Evolutionary conservation across 192 early-diverging fungal genomes (phyloP), one percentile per base, ranked within the genome.

Genomic region (Umbelopsis ramanniana): DNA sequence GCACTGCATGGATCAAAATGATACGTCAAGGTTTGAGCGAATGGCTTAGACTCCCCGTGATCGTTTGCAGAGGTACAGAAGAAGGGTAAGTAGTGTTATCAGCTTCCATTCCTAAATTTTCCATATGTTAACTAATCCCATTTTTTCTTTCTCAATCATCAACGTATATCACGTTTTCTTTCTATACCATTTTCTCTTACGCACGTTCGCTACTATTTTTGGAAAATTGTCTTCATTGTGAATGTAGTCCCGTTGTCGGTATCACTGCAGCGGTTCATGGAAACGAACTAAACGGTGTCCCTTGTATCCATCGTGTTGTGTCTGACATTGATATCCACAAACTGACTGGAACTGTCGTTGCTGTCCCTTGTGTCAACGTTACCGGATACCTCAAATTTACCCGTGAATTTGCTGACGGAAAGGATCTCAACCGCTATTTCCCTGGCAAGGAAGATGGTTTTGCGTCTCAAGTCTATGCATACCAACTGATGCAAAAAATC

Each of bases 281-380:
- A 70, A 95, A 97, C 72, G 95, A 97, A 72, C 82, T 97, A 53
- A 97, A 97, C 71, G 95, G 95, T 23, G 92, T 97, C 23, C 95
- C 95, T 12, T 88, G 92, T 72, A 97, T 95, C 47, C 95, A 97
- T 72, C 86, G 92, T 12, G 87, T 97, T 66, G 90, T 95, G 37
- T 83, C 88, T 35, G 93, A 95, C 55, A 88, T 97, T 48, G 85
- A 91, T 68, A 87, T 91, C 9, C 74, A 83, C 46, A 83, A 82
- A 12, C 83, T 97, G 21, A 89, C 89, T 52, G 95, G 95, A 8
- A 94, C 92, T 1, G 89, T 97, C 10, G 93, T 97, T 6, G 93
- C 95, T 1, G 90, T 95, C 12, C 95, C 95, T n/a, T 92, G 92
- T 29, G 87, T 91, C 45, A 97, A 97, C 79, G 90, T 93, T 5